phyloP scores from a whole-genome alignment of 495 filamentous ascomycete species.

The Penicillium pancosmium region DNA sequence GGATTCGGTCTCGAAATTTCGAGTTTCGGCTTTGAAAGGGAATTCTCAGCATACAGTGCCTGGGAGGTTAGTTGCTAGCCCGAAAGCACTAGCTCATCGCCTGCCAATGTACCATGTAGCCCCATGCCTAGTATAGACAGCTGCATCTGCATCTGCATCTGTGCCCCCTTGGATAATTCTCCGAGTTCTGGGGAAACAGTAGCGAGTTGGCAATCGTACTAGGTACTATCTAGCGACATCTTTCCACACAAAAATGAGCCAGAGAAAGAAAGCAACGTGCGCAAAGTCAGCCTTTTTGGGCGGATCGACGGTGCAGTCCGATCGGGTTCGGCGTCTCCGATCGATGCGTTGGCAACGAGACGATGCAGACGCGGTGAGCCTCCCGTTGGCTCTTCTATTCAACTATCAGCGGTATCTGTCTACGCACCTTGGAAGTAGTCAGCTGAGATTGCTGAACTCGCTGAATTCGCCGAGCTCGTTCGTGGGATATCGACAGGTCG shows the following conservation, averaged over 20 bases:
- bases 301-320: conserved; percentile 26
- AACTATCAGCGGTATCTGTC: background rate
- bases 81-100: too few species aligned
- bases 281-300: conserved; percentile 2
- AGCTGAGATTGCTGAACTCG: background rate
- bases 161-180: conserved; percentile 27
- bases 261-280: conserved; percentile 3
- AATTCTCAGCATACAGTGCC: background rate
- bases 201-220: background rate
- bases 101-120: too few species aligned
- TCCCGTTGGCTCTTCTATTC: conserved; percentile 1
- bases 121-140: too few species aligned
- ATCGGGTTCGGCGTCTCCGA: conserved; percentile 33
- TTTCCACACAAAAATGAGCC: background rate
- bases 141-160: conserved; percentile 2
- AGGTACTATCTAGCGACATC: background rate
- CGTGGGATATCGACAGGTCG: background rate
- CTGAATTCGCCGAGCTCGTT: conserved; percentile 3
- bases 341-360: conserved; percentile 32
- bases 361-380: conserved; percentile 25
- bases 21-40: background rate
- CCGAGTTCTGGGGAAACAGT: conserved; percentile 17
- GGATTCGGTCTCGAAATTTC: background rate
- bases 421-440: background rate
- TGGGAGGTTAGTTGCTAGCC: too few species aligned